Evolutionary conservation across 2,329 filamentous ascomycete genomes (phyloP), one percentile per base, ranked within the genome.

Genomic region (Neofusicoccum laricinum): DNA sequence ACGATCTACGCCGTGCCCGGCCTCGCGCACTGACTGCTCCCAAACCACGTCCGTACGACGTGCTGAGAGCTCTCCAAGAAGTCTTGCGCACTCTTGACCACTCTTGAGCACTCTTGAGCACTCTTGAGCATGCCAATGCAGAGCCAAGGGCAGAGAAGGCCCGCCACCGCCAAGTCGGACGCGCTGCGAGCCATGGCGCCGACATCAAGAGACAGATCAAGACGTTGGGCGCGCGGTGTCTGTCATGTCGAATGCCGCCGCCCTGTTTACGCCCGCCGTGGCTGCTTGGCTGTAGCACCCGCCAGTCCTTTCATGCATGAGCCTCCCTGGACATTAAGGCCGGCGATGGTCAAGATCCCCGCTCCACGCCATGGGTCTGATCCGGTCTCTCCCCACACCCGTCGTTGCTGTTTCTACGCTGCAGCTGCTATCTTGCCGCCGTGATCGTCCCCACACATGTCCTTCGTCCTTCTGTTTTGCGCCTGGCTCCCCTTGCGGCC

Each of bases 341-440:
- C 40, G 15, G 25, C 51, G 10, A 25, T 30, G 38, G 5, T 21
- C 19, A 45, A 3, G 15, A 45, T 21, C 55, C 55, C 55, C 55
- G 55, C 55, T 34, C n/a, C 15, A 6, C 5, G 19, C 17, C 55
- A 34, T 59, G 55, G 38, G 40, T 36, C 25, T 12, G 14, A 21
- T 58, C 41, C 55, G 40, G 11, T n/a, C 51, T 57, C 55, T 58
- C 14, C 53, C 36, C 53, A 43, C 17, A n/a, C 25, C 15, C 38
- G n/a, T 14, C 25, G 17, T 41, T 36, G 41, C 41, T 15, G 11
- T 10, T 2, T 48, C 32, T 61, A 8, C 38, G 34, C 38, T 59
- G 55, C 55, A 59, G 41, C 45, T 45, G 43, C 58, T 61, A 61
- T 61, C 58, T 61, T 61, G 58, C 58, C 45, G 46, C 45, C 14